phyloP scores from a whole-genome alignment of 2,329 filamentous ascomycete species.

The Chrysoporthe austroafricana region DNA sequence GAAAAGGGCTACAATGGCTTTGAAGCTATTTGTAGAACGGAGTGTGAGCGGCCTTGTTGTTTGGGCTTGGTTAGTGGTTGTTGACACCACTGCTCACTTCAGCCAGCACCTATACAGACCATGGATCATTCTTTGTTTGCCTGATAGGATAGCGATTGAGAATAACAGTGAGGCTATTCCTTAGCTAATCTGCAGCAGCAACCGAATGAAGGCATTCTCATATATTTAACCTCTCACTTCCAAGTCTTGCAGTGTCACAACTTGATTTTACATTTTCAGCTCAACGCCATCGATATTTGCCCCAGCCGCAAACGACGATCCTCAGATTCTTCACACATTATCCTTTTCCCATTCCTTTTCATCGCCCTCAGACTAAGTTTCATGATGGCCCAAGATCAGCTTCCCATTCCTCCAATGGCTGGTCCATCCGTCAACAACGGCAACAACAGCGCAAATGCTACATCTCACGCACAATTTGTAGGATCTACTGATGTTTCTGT shows the following conservation, averaged over 20 bases:
- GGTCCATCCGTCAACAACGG: neutral
- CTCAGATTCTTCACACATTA: neutral
- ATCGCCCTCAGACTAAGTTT: neutral
- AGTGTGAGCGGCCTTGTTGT: neutral
- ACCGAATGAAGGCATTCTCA: neutral
- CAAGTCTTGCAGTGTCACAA: neutral
- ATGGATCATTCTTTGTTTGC: neutral
- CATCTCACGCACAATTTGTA: neutral
- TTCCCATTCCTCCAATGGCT: neutral
- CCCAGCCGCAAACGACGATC: neutral
- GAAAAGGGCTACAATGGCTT: neutral
- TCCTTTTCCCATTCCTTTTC: neutral
- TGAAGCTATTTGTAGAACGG: neutral
- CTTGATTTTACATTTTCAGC: neutral
- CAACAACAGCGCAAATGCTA: neutral
- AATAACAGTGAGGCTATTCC: neutral
- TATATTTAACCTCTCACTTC: neutral
- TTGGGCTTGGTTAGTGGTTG: neutral
- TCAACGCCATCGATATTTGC: neutral
- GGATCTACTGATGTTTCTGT: neutral
- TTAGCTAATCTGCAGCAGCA: neutral
- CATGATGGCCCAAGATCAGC: neutral
- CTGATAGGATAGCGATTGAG: too few relatives aligned
- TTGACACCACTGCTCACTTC: neutral
- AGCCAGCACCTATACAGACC: neutral